phyloP scores from a whole-genome alignment of 2,329 filamentous ascomycete genomes.

The Lasiodiplodia citricola region DNA sequence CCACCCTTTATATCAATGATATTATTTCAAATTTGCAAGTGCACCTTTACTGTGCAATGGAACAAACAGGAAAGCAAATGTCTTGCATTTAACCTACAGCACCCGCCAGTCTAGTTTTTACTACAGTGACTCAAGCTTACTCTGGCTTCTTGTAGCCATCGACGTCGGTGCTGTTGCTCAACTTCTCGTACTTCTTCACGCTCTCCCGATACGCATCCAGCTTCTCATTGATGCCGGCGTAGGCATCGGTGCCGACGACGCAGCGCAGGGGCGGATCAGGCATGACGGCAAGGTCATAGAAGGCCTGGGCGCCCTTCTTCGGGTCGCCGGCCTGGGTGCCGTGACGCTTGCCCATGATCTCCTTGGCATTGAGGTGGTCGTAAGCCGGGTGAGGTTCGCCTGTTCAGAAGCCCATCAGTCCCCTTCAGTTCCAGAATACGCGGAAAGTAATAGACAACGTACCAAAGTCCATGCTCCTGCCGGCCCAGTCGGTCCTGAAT shows the following conservation, averaged over 20 bases:
- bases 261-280: constrained; percentile 59
- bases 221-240: constrained; percentile 55
- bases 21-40: too few relatives aligned
- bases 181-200: constrained; percentile 56
- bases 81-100: too few relatives aligned
- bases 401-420: too few relatives aligned
- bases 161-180: constrained; percentile 56
- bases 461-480: constrained; percentile 48
- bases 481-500: constrained; percentile 55
- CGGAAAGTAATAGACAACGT: not conserved
- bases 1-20: too few relatives aligned
- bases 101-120: too few relatives aligned
- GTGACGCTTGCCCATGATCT: constrained; percentile 47
- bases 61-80: too few relatives aligned
- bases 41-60: too few relatives aligned
- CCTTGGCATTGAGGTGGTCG: constrained; percentile 54
- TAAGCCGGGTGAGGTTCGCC: constrained; percentile 45
- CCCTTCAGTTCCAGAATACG: too few relatives aligned
- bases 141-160: constrained; percentile 42
- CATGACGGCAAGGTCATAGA: constrained; percentile 62
- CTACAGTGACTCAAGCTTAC: not conserved
- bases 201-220: constrained; percentile 56
- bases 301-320: constrained; percentile 54
- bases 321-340: constrained; percentile 58
- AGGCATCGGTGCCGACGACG: constrained; percentile 61